A percentile compares a stretch with the other conserved stretches of the same genome.
Evolutionary conservation across 306 rosid genomes (phyloP).

Genomic region (Castanopsis chinensis): DNA sequence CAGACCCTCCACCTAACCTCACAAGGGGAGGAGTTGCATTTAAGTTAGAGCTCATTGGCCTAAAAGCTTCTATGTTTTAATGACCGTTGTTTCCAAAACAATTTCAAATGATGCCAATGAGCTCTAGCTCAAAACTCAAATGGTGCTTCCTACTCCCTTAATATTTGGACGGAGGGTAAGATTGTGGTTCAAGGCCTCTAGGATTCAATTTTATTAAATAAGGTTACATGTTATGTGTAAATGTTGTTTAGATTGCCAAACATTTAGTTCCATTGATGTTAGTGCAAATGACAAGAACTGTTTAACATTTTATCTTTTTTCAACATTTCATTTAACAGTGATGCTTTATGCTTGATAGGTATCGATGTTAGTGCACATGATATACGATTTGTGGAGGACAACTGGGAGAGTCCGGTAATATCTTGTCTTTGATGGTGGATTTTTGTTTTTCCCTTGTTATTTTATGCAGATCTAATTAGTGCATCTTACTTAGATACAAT

Average conservation of each 20-base stretch:
- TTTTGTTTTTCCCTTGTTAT: not conserved
- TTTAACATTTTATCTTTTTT: slow-evolving; percentile 25
- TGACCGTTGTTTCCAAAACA: not conserved
- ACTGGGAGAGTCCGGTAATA: slow-evolving; percentile 99
- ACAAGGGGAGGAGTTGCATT: too few species aligned
- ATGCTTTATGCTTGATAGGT: slow-evolving; percentile 49
- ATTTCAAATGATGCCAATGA: not conserved
- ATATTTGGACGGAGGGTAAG: not conserved
- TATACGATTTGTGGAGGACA: slow-evolving; percentile 98
- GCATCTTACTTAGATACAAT: slow-evolving; percentile 21
- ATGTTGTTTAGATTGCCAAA: not conserved
- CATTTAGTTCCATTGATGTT: slow-evolving; percentile 37
- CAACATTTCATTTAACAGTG: slow-evolving; percentile 26
- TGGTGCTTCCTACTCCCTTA: not conserved
- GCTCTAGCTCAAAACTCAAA: not conserved
- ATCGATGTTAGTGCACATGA: slow-evolving; percentile 89
- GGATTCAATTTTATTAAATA: slow-evolving; percentile 14
- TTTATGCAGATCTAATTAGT: not conserved
- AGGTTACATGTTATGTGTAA: slow-evolving; percentile 26
- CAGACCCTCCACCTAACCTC: too few species aligned
- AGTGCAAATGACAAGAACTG: slow-evolving; percentile 87
- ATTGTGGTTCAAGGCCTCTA: not conserved
- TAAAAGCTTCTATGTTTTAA: not conserved
- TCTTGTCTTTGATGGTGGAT: slow-evolving; percentile 12
- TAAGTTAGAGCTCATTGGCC: not conserved